These are phyloP conservation scores for Rhizopogon roseolus DNA, from an alignment of 768 basidiomycete species.

Conservation along the genomic window DNA sequence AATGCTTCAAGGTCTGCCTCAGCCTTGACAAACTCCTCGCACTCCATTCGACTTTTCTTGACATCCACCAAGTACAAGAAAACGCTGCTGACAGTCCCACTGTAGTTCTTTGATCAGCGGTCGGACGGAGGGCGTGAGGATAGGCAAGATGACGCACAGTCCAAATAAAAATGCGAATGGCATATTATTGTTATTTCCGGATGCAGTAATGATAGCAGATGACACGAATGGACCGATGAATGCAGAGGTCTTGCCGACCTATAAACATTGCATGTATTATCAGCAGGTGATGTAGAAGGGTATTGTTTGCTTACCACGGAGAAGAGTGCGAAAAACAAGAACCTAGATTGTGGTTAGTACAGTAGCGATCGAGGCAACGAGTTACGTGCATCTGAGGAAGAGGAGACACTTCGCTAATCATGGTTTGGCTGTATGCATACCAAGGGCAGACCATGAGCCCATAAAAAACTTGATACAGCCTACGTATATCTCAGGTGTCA, in stretches of 20 bases:
- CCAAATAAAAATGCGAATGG: constrained; percentile 71
- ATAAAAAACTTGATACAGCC: constrained; percentile 68
- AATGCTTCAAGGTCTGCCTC: constrained; percentile 43
- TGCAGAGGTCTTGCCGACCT: constrained; percentile 73
- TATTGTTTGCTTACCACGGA: constrained; percentile 44
- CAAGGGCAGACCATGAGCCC: constrained; percentile 74
- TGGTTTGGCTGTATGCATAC: constrained; percentile 80
- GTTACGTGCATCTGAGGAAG: constrained; percentile 60
- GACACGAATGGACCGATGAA: constrained; percentile 76
- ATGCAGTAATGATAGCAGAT: constrained; percentile 66
- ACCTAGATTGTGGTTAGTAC: constrained; percentile 30
- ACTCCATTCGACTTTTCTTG: constrained; percentile 59
- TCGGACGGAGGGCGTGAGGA: constrained; percentile 5
- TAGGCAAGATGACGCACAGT: constrained; percentile 39
- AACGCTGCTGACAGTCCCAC: constrained; percentile 29
- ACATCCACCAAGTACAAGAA: constrained; percentile 64
- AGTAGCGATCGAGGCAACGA: background rate
- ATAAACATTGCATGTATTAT: background rate
- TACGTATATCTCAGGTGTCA: constrained; percentile 15
- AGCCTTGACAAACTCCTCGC: constrained; percentile 54
- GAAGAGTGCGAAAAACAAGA: constrained; percentile 72
- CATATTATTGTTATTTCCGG: constrained; percentile 68
- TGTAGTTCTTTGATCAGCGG: background rate
- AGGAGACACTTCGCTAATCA: constrained; percentile 78
- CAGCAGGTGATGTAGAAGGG: background rate